These are phyloP conservation scores for Paramyrothecium sp. DNA, from an alignment of 2,329 filamentous ascomycete genomes.

Conservation along the genomic window DNA sequence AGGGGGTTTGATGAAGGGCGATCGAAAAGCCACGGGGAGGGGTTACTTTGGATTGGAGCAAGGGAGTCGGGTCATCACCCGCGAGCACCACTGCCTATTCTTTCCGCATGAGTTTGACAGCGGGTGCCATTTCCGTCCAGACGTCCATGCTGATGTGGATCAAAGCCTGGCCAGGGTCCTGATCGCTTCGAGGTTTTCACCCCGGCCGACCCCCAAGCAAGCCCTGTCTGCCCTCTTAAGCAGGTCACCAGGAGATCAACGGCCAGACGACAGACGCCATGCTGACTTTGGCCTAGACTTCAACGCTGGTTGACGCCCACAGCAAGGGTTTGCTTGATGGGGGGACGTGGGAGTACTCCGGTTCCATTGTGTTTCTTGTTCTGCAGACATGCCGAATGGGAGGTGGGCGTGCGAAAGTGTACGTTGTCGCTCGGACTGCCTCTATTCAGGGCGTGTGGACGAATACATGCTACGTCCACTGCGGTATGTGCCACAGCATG, in stretches of 20 bases:
- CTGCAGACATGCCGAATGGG: not conserved
- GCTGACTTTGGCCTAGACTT: not conserved
- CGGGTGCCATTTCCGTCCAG: no score
- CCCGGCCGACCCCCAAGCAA: not conserved
- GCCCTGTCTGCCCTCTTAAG: not conserved
- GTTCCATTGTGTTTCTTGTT: not conserved
- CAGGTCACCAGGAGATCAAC: not conserved
- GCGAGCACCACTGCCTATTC: not conserved
- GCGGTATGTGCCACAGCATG: not conserved
- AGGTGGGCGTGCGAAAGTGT: not conserved
- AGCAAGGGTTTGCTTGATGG: not conserved
- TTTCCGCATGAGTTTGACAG: no score
- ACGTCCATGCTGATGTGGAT: not conserved
- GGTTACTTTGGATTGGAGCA: no score
- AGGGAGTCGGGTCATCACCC: not conserved
- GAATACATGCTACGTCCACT: not conserved
- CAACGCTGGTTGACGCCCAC: not conserved
- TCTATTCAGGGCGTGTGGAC: not conserved
- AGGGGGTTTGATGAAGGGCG: no score
- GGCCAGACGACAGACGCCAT: not conserved
- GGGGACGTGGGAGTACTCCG: not conserved
- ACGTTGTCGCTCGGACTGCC: not conserved
- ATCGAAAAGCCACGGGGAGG: no score
- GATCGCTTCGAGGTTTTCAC: not conserved
- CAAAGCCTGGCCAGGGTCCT: not conserved